A percentile compares a stretch with the other conserved stretches of the same genome.
phyloP scores from a whole-genome alignment of 1,284 basidiomycete genomes.

The Apiotrichum laibachii region DNA sequence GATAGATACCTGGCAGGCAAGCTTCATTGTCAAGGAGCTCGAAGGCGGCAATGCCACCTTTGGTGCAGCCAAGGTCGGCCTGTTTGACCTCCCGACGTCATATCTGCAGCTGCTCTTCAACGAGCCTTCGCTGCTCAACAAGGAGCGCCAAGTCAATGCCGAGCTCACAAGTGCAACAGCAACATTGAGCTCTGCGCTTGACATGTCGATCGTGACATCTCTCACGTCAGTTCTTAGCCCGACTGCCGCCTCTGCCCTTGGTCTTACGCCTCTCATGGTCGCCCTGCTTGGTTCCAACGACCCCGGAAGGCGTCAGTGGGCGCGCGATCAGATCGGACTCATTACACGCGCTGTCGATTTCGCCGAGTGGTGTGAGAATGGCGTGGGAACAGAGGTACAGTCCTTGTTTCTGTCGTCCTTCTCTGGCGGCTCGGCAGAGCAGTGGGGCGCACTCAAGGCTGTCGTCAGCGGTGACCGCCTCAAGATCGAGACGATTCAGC shows the following conservation, averaged over 20 bases:
- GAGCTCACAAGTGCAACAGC: conserved; percentile 15
- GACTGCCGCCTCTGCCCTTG: conserved; percentile 19
- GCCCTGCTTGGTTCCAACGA: conserved; percentile 27
- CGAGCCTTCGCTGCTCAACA: conserved; percentile 62
- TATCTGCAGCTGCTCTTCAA: conserved; percentile 66
- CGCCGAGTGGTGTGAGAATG: conserved; percentile 32
- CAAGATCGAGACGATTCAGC: conserved; percentile 28
- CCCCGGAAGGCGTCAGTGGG: conserved; percentile 28
- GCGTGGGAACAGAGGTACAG: conserved; percentile 34
- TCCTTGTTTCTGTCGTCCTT: conserved; percentile 18
- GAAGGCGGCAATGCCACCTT: conserved; percentile 15
- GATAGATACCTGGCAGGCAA: conserved; percentile 66
- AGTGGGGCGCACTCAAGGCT: conserved; percentile 25
- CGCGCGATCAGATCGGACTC: conserved; percentile 24
- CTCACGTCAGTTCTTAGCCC: background rate
- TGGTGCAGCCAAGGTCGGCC: conserved; percentile 15
- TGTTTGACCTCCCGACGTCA: conserved; percentile 52
- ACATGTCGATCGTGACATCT: conserved; percentile 22
- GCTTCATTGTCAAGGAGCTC: conserved; percentile 27
- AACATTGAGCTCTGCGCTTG: conserved; percentile 51
- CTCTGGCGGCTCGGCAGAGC: conserved; percentile 9
- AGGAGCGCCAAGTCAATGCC: conserved; percentile 29
- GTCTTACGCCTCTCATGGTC: conserved; percentile 31
- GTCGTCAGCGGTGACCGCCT: conserved; percentile 29
- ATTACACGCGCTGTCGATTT: conserved; percentile 27